Base-by-base conservation (phyloP, 2,329 filamentous ascomycete genomes). In the Aspergillus pseudonomiae region DNA sequence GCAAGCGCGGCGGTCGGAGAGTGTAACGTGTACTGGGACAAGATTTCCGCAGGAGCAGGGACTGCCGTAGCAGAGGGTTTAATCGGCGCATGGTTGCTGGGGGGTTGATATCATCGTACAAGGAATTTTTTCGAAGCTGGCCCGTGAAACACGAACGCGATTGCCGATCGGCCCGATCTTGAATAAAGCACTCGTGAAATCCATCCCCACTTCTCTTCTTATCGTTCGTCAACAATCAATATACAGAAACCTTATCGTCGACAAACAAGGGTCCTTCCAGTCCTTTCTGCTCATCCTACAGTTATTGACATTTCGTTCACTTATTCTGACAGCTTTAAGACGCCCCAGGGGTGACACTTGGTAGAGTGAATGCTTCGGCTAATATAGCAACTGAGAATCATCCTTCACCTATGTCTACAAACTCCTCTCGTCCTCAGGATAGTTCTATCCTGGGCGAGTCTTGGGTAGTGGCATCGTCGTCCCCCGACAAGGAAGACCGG, bases 381-480 rank as follows among this genome's bases (percentile, higher is more conserved):
- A 28, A 28, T 9, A 50, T 19, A 50, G 16, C 14, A 6, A 50
- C 26, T 14, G 21, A 28, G 45, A 48, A 14, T 30, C 46, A 19
- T 10, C 12, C 48, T 41, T n/a, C 43, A 39, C 48, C 26, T 28
- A 69, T 69, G 67, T 57, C 66, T 48, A 48, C 55, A 41, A 14
- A 46, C 14, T 30, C 30, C 1, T 19, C 57, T 41, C 57, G 57
- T 41, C 46, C 61, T 26, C 53, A 58, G 53, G 58, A 60, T 26
- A 61, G 57, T 55, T 68, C 72, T 36, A 64, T 68, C 39, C 65
- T 79, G 60, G 75, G 73, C 10, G 76, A 78, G 53, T 79, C 77
- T 48, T 79, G 77, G 77, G 73, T 79, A 32, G 69, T 78, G n/a
- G 69, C 77, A 32, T 72, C 68, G 24, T 63, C 46, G 50, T 63